Evolutionary conservation across 345 rosid species (phyloP).

Genomic region (Salix koriyanagi): DNA sequence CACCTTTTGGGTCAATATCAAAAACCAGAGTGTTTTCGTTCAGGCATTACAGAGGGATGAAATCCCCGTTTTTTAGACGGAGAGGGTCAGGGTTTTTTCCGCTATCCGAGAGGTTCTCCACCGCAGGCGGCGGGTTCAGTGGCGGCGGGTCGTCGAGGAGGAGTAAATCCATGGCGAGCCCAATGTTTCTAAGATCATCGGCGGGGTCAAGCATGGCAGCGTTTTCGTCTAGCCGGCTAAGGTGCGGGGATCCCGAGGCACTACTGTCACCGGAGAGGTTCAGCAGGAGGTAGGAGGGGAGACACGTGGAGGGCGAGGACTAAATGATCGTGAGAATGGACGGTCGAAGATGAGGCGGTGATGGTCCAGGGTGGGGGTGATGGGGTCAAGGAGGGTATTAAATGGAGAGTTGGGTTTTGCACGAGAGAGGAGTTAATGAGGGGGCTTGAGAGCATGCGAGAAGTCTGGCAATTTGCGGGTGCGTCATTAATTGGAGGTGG

Average conservation of each 20-base stretch:
- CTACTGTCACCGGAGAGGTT: conserved; percentile 89
- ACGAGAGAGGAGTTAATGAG: conserved; percentile 8
- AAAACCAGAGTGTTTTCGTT: conserved; percentile 80
- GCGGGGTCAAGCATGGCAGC: conserved; percentile 31
- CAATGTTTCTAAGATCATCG: conserved; percentile 52
- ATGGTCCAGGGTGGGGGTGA: conserved; percentile 8
- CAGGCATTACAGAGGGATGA: conserved; percentile 58
- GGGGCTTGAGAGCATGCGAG: neutral
- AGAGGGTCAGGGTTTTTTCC: conserved; percentile 52
- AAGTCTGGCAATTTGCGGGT: conserved; percentile 10
- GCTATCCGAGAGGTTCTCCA: conserved; percentile 59
- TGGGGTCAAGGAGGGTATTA: conserved; percentile 17
- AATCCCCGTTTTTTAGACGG: conserved; percentile 68
- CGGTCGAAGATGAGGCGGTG: conserved; percentile 18
- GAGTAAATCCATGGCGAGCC: conserved; percentile 78
- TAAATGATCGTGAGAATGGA: conserved; percentile 10
- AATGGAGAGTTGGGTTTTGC: conserved; percentile 9
- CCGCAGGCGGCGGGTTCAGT: conserved; percentile 23
- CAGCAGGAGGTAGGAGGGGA: conserved; percentile 32
- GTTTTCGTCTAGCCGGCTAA: conserved; percentile 73
- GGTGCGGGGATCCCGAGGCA: conserved; percentile 99
- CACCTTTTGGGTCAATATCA: conserved; percentile 73
- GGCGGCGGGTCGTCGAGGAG: conserved; percentile 58
- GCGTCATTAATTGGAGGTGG: conserved; percentile 45
- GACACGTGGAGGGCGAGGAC: conserved; percentile 62